Percentiles rank a stretch among this genome's conserved stretches.
Conservation (phyloP, 495 filamentous ascomycete genomes). For the Xylaria palmicola region DNA sequence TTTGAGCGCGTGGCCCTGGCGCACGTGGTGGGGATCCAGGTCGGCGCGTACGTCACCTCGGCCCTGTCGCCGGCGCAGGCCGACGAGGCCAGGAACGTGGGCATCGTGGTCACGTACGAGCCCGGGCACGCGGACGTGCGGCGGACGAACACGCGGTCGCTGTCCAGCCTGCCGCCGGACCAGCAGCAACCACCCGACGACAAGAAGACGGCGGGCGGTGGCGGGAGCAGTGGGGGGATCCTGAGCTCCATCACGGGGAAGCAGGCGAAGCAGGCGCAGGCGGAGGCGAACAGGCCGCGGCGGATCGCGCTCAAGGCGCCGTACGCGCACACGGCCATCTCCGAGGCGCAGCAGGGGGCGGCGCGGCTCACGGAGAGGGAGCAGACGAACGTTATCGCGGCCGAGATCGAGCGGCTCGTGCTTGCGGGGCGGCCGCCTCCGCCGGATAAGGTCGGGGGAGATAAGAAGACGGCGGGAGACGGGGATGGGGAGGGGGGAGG, state of each 20-base stretch:
- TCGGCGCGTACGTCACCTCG: slow-evolving; percentile 86
- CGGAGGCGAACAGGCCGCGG: slow-evolving; percentile 15
- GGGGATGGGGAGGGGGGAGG: slow-evolving; percentile 43
- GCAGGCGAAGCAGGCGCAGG: slow-evolving; percentile 18
- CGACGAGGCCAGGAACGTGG: slow-evolving; percentile 77
- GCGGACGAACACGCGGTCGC: slow-evolving; percentile 78
- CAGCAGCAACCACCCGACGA: too few relatives aligned
- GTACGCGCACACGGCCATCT: slow-evolving; percentile 51
- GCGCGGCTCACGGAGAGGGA: slow-evolving; percentile 62
- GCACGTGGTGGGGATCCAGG: slow-evolving; percentile 65
- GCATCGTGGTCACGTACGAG: slow-evolving; percentile 74
- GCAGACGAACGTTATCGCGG: slow-evolving; percentile 68
- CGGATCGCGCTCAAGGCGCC: slow-evolving; percentile 61
- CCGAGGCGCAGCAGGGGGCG: slow-evolving; percentile 43
- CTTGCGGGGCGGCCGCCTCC: slow-evolving; percentile 32
- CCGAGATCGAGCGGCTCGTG: slow-evolving; percentile 52
- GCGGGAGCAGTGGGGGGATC: slow-evolving; percentile 16
- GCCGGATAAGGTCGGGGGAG: background rate
- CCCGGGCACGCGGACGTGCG: slow-evolving; percentile 64
- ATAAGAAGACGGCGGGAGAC: slow-evolving; percentile 6
- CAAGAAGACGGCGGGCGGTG: slow-evolving; percentile 23
- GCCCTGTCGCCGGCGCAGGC: slow-evolving; percentile 71
- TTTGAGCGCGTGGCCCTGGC: slow-evolving; percentile 84
- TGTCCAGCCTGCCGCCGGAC: slow-evolving; percentile 63
- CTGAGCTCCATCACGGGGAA: slow-evolving; percentile 26